Evolutionary conservation across 495 filamentous ascomycete genomes (phyloP), one percentile per base, ranked within the genome.

Genomic region (Glarea lozoyensis): DNA sequence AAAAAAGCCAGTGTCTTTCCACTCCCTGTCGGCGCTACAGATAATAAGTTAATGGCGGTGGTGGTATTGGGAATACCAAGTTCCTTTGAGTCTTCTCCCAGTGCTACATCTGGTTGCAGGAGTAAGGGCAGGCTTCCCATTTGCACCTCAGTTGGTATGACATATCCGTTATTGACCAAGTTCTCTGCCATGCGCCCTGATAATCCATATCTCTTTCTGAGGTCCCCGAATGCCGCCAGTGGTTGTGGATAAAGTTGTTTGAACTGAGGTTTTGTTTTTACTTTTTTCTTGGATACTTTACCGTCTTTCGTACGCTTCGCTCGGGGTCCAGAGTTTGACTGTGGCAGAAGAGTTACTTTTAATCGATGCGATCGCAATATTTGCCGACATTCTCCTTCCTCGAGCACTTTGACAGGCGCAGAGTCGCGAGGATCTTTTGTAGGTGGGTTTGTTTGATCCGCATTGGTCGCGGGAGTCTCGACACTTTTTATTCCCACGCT

Each of bases 1-100:
- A 97, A 60, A 54, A 95, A 99, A 2, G 86, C 84, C 42, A 97
- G 60, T 0, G 92, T 97, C 66, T 99, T 99, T n/a, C 92, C 92
- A 56, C 88, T 95, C 15, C 92, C 92, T 2, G 92, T 99, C 2
- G 93, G 93, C 11, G 92, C 92, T 24, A 96, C 80, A 2, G 82
- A 81, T 24, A 98, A 55, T 22, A 98, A 75, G 70, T 97, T 82
- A 2, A 85, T 49, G 13, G 42, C 34, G 3, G 58, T 62, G 23
- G 49, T 41, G 16, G 44, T 43, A 3, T 45, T 47, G 19, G 45
- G 31, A 23, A 54, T 50, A n/a, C 53, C 46, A 4, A 65, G 37
- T 3, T 65, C 56, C 9, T 53, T 40, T n/a, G 18, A 19, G 16
- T 56, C 43, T 15, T 53, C 50, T 16, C 55, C 48, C 4, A 74